A percentile compares a stretch with the other conserved stretches of the same genome.
These are phyloP conservation scores for Actinomortierella ambigua DNA, from an alignment of 371 early-diverging fungal genomes.

Conservation along the genomic window DNA sequence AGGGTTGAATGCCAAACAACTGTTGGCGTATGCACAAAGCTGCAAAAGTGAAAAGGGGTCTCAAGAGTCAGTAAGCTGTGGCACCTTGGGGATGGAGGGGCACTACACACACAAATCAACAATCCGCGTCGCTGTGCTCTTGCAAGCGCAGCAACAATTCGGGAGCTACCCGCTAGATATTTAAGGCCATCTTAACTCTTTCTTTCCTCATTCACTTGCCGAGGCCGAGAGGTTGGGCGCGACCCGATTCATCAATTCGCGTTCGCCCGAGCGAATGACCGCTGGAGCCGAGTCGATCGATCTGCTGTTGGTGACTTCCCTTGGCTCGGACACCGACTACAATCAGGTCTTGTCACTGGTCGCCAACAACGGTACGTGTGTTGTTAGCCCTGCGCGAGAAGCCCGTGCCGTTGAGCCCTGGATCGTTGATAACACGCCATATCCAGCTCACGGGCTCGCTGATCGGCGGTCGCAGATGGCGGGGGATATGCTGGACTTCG, in stretches of 20 bases:
- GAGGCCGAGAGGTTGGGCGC: slow-evolving; percentile 79
- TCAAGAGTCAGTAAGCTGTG: too few relatives aligned
- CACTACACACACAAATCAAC: too few relatives aligned
- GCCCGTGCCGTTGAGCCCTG: slow-evolving; percentile 50
- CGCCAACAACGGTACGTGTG: slow-evolving; percentile 54
- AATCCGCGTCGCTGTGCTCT: too few relatives aligned
- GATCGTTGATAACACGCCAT: slow-evolving; percentile 54
- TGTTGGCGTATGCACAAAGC: too few relatives aligned
- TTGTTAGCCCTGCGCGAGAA: slow-evolving; percentile 75
- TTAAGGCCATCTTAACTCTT: too few relatives aligned
- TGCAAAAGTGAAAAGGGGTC: too few relatives aligned
- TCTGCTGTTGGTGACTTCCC: slow-evolving; percentile 62
- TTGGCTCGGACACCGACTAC: slow-evolving; percentile 57
- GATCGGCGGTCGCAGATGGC: slow-evolving; percentile 68
- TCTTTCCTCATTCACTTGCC: too few relatives aligned
- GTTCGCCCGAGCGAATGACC: slow-evolving; percentile 36
- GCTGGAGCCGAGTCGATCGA: slow-evolving; percentile 46
- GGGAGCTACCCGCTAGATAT: too few relatives aligned
- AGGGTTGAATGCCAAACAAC: too few relatives aligned
- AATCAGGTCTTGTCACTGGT: slow-evolving; percentile 59
- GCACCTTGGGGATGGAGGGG: too few relatives aligned
- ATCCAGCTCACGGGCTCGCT: slow-evolving; percentile 68
- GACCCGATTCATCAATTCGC: slow-evolving; percentile 50
- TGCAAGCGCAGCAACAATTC: too few relatives aligned
- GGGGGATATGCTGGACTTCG: slow-evolving; percentile 73